Evolutionary conservation across 208 protist species (phyloP), one percentile per base, ranked within the genome.

Genomic region (Wallacemonas sp.): DNA sequence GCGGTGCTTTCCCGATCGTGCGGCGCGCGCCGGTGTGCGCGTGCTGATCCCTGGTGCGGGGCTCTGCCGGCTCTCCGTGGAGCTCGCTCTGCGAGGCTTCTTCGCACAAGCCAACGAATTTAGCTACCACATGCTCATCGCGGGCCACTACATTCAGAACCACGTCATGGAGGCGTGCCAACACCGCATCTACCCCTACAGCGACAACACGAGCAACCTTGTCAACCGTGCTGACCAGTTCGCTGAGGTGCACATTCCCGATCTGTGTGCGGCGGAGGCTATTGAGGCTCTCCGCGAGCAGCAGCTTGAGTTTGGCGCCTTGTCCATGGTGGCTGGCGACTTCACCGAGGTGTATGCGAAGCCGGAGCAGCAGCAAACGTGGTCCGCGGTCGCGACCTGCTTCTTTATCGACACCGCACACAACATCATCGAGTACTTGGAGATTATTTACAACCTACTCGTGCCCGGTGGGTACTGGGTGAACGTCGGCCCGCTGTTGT

Each of bases 361-460:
- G 67, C 62, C 81, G 44, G 58, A 86, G 26, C 89, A 96, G 55
- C 77, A 78, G 53, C 78, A 82, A 58, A 84, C 66, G 15, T 99
- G 89, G 85, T 94, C 96, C 41, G 93, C 87, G 0, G 83, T 99
- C 24, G 89, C 87, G 22, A 98, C 97, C 15, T 98, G 93, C 65
- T 99, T 98, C 75, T 99, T 99, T 68, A 90, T 99, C 63, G 98
- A 99, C 79, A 99, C 98, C 2, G 97, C 98, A 3, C 91, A 97
- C 71, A 98, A 99, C 71, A 92, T 98, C 55, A 82, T 98, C 57
- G 92, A 98, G 63, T 99, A 98, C 67, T 65, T 98, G 24, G 83
- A 97, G 62, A 94, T 85, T 52, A 97, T 98, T 53, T 89, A 91
- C 68, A 72, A 92, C 33, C 71, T 98, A 26, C 85, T 98, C 22